Percentiles rank a stretch among this genome's conserved stretches.
These are phyloP conservation scores for Cyclaneusma minus DNA, from an alignment of 2,329 filamentous ascomycete species.

Conservation along the genomic window DNA sequence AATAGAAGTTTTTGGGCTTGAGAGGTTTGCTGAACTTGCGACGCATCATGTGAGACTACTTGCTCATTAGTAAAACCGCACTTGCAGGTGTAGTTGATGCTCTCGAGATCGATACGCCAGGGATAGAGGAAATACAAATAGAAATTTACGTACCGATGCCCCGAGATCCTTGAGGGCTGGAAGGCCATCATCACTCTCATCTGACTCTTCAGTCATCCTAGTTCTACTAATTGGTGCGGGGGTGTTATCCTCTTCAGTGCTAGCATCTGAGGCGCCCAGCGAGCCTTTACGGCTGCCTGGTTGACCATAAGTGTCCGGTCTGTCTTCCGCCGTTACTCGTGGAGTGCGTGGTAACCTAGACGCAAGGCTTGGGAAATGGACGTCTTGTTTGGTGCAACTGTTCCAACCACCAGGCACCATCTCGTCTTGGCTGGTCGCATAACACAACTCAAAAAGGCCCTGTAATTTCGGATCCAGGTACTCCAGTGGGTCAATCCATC, in stretches of 20 bases:
- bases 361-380: slow-evolving; percentile 36
- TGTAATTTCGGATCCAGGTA: slow-evolving; percentile 49
- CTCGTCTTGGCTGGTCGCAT: slow-evolving; percentile 40
- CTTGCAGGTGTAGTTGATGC: no score
- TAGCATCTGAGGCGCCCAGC: slow-evolving; percentile 29
- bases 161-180: no score
- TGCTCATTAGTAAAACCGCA: no score
- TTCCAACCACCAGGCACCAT: slow-evolving; percentile 58
- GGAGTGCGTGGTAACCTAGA: slow-evolving; percentile 24
- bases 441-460: slow-evolving; percentile 64
- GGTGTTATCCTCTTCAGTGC: slow-evolving; percentile 22
- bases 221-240: slow-evolving; percentile 19
- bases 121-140: no score
- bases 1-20: not conserved
- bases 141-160: no score
- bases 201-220: slow-evolving; percentile 43
- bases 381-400: slow-evolving; percentile 39
- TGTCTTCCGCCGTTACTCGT: slow-evolving; percentile 7
- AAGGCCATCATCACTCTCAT: slow-evolving; percentile 30
- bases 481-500: slow-evolving; percentile 33
- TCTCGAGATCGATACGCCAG: no score
- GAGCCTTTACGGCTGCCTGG: no score
- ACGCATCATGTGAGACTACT: no score
- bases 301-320: no score
- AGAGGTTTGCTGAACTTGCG: not conserved